These are phyloP conservation scores for maize (Zea mays) DNA, from an alignment of 176 grass and related monocot genomes.

Conservation along the genomic window DNA sequence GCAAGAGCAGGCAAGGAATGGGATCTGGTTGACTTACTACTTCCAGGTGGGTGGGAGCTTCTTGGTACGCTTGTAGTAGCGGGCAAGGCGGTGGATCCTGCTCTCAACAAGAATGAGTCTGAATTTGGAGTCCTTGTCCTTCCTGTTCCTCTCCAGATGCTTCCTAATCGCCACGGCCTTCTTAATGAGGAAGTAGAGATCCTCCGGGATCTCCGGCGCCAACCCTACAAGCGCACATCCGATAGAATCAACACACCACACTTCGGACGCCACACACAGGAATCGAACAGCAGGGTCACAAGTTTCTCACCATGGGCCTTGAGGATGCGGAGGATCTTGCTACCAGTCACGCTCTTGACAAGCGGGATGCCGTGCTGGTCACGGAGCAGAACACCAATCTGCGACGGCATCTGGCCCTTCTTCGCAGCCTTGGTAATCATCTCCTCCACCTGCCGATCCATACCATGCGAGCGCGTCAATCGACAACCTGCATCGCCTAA, in stretches of 20 bases:
- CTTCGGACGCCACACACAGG: no score
- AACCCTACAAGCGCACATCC: constrained; percentile 27
- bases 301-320: constrained; percentile 68
- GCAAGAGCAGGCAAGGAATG: no score
- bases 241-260: neutral
- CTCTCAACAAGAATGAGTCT: constrained; percentile 91
- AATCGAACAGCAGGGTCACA: neutral
- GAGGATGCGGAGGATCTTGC: constrained; percentile 92
- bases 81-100: constrained; percentile 89
- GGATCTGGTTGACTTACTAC: constrained; percentile 52
- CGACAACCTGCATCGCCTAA: neutral
- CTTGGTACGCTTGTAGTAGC: constrained; percentile 98
- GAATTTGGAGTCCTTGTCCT: constrained; percentile 95
- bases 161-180: constrained; percentile 92
- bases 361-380: constrained; percentile 90
- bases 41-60: constrained; percentile 93
- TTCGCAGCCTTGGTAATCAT: constrained; percentile 91
- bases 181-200: constrained; percentile 88
- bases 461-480: neutral
- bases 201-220: constrained; percentile 83
- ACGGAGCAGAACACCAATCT: constrained; percentile 84
- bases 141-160: constrained; percentile 95
- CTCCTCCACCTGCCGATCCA: constrained; percentile 52
- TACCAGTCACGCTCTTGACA: constrained; percentile 74
- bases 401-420: constrained; percentile 85